Conservation (phyloP, 768 basidiomycete genomes). For the Lepiota venenata region DNA sequence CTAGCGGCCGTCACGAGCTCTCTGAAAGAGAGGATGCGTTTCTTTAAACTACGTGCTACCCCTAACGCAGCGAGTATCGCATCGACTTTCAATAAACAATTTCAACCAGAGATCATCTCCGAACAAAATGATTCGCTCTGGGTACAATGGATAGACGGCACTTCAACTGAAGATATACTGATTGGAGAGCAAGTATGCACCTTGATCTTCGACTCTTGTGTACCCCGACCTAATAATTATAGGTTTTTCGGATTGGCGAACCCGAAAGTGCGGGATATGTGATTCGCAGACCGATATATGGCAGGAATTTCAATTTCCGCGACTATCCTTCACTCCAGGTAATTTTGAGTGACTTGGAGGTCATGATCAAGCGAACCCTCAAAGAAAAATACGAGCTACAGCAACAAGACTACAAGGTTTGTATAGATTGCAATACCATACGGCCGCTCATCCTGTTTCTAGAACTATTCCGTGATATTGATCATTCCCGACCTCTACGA, state of each 20-base stretch:
- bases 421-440: conserved; percentile 10
- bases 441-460: not conserved
- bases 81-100: conserved; percentile 76
- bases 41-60: conserved; percentile 78
- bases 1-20: conserved; percentile 68
- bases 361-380: conserved; percentile 62
- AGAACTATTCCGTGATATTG: conserved; percentile 87
- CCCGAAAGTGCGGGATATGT: conserved; percentile 65
- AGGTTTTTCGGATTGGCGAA: conserved; percentile 72
- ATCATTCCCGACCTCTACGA: conserved; percentile 94
- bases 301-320: conserved; percentile 77
- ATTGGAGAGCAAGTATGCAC: conserved; percentile 66
- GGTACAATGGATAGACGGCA: conserved; percentile 77
- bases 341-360: conserved; percentile 75
- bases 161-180: conserved; percentile 46
- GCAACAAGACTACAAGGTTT: conserved; percentile 56
- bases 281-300: conserved; percentile 80
- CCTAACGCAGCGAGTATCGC: conserved; percentile 69
- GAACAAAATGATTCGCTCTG: conserved; percentile 81
- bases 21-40: conserved; percentile 79
- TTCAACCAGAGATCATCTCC: conserved; percentile 81
- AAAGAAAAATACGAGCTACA: conserved; percentile 55
- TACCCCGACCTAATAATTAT: conserved; percentile 8
- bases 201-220: not conserved
- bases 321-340: conserved; percentile 73